Conservation (phyloP, 164 flowering plant species). For the Vitis labrusca region DNA sequence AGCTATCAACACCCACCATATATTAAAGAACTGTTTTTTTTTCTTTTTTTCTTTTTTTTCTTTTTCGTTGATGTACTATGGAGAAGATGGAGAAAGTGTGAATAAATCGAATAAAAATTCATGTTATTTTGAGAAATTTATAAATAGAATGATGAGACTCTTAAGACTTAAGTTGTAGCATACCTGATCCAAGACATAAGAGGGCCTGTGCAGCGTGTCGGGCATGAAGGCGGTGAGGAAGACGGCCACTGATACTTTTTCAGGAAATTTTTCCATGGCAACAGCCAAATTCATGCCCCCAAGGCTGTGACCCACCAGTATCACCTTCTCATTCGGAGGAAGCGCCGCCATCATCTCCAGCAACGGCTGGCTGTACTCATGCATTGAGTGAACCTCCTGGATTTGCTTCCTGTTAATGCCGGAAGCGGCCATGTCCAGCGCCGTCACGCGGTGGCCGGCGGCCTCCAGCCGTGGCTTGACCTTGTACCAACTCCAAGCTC, state of each 20-base stretch:
- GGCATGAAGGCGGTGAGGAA: conserved; percentile 34
- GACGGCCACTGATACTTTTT: conserved; percentile 21
- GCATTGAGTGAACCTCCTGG: conserved; percentile 13
- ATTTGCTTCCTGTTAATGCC: conserved; percentile 27
- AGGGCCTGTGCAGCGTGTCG: conserved; percentile 16
- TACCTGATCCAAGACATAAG: conserved; percentile 32
- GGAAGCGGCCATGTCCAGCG: conserved; percentile 40
- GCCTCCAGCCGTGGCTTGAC: conserved; percentile 33
- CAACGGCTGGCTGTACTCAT: conserved; percentile 42
- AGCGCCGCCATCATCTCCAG: conserved; percentile 32
- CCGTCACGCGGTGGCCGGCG: conserved; percentile 43
- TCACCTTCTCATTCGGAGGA: conserved; percentile 27
- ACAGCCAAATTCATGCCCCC: conserved; percentile 28
- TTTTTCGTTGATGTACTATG: too few species aligned
- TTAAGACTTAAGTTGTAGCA: too few species aligned
- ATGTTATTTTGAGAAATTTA: too few species aligned
- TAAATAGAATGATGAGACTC: too few species aligned
- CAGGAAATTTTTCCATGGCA: conserved; percentile 32
- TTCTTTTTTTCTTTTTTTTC: too few species aligned
- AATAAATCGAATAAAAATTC: too few species aligned
- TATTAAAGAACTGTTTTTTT: too few species aligned
- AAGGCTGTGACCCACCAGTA: conserved; percentile 37
- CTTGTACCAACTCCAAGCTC: conserved; percentile 72
- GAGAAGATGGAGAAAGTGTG: too few species aligned
- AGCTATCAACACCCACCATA: too few species aligned